Evolutionary conservation across 2,329 filamentous ascomycete genomes (phyloP), one percentile per base, ranked within the genome.

Genomic region (Ascochyta fabae): DNA sequence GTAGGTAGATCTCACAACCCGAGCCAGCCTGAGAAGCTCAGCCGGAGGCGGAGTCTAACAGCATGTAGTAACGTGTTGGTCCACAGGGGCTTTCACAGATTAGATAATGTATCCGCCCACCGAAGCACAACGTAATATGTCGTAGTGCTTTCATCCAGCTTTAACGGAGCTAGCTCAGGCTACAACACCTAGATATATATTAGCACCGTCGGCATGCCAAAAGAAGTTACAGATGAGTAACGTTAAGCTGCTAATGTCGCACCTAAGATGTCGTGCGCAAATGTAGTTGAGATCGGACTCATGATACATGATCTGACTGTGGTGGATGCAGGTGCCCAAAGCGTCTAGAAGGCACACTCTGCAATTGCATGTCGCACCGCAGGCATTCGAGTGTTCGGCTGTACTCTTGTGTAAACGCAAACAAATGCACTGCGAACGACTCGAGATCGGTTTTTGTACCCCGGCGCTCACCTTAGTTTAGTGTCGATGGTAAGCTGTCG

Each of bases 281-380:
- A 16, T 29, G 1, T 26, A 33, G 45, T 16, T 34, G 27, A 54
- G 46, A 48, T 35, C 10, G 35, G 27, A 40, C 27, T 34, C 13
- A 33, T 22, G 46, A 27, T 46, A 33, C 53, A 56, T 56, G 31
- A 38, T 56, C 46, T 38, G 45, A 46, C n/a, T 34, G 19, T 42
- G 16, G 16, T 43, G 12, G 34, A 34, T 43, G 53, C 53, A 51
- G 42, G 43, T 43, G 7, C 9, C 33, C 24, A 36, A 38, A 16
- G 22, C 22, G 19, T 41, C 19, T 26, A 26, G 15, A 29, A 40
- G 22, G 23, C 5, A 22, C 22, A 23, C 19, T 34, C 23, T 7
- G 16, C 6, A n/a, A 35, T 10, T n/a, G 43, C 41, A 16, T 29
- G 38, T 47, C 24, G 38, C 42, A 50, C 47, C 8, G 47, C 53